Conservation (phyloP, 768 basidiomycete genomes). For the Hemileccinum impolitum region DNA sequence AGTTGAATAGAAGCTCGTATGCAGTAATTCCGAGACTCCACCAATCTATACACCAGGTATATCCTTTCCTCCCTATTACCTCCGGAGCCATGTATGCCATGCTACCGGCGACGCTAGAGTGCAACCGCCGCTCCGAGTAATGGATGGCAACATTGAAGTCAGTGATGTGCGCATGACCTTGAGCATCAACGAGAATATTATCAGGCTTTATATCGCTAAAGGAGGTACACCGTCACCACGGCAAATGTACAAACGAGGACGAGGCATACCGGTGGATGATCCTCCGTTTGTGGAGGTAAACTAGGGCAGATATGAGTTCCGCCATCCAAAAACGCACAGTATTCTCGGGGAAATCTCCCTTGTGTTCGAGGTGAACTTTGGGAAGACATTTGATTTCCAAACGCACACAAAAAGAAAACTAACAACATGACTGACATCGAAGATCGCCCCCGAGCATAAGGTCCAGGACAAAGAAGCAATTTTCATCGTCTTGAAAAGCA, state of each 20-base stretch:
- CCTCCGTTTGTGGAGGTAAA: constrained; percentile 85
- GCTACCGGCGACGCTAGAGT: constrained; percentile 93
- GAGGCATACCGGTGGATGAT: constrained; percentile 87
- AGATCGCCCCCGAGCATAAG: constrained; percentile 95
- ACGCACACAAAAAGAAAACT: background rate
- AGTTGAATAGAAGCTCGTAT: constrained; percentile 83
- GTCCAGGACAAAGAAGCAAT: constrained; percentile 97
- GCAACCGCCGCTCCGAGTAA: constrained; percentile 82
- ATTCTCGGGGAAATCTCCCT: constrained; percentile 61
- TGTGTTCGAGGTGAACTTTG: constrained; percentile 81
- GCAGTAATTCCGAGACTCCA: constrained; percentile 92
- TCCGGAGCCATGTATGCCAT: constrained; percentile 99
- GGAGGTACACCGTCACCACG: constrained; percentile 6
- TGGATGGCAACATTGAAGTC: constrained; percentile 99
- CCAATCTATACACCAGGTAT: constrained; percentile 92
- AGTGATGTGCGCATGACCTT: constrained; percentile 93
- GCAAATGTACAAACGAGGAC: background rate
- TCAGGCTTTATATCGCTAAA: constrained; percentile 93
- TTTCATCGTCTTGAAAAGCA: constrained; percentile 96
- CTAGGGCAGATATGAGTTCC: constrained; percentile 79
- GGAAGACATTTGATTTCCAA: background rate
- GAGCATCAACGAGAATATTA: constrained; percentile 91
- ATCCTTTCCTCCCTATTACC: constrained; percentile 87
- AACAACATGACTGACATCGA: constrained; percentile 58
- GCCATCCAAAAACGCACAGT: constrained; percentile 85